These are phyloP conservation scores for Platanus orientalis DNA, from an alignment of 164 flowering plant species.

Conservation along the genomic window DNA sequence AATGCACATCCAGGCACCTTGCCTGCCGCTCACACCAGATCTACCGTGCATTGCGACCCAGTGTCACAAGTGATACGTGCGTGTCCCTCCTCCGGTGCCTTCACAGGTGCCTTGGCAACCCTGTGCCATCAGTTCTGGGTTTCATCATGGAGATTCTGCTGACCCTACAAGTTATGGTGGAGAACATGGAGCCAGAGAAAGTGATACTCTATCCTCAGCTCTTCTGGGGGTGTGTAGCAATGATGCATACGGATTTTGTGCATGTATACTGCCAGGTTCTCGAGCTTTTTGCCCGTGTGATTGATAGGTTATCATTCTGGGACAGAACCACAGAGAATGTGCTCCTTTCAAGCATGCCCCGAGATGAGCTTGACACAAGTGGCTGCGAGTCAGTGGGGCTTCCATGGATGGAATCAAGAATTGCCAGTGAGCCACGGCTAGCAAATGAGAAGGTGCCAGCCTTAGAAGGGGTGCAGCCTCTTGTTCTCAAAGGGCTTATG, in stretches of 20 bases:
- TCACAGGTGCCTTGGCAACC: constrained; percentile 87
- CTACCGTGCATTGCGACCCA: constrained; percentile 89
- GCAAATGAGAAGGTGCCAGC: constrained; percentile 66
- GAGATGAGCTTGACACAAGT: constrained; percentile 72
- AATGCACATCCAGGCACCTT: constrained; percentile 96
- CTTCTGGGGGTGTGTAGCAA: constrained; percentile 99
- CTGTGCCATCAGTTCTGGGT: constrained; percentile 85
- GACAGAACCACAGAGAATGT: constrained; percentile 95
- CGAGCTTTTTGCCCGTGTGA: constrained; percentile 89
- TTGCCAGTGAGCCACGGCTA: constrained; percentile 37
- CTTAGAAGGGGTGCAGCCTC: constrained; percentile 97
- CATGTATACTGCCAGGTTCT: constrained; percentile 98
- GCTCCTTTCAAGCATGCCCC: constrained; percentile 96
- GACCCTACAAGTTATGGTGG: constrained; percentile 98
- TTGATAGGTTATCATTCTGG: constrained; percentile 78
- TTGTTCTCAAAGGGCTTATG: constrained; percentile 95
- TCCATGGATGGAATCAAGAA: constrained; percentile 62
- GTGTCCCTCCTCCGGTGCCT: constrained; percentile 93
- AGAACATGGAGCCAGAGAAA: constrained; percentile 96
- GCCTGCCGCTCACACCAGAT: constrained; percentile 99
- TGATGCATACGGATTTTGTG: constrained; percentile 99
- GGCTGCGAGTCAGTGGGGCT: constrained; percentile 42
- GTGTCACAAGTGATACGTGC: constrained; percentile 89
- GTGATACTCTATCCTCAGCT: constrained; percentile 98
- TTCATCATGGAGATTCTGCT: constrained; percentile 87